A percentile compares a stretch with the other conserved stretches of the same genome.
Evolutionary conservation across 192 early-diverging fungal species (phyloP).

Genomic region (Coemansia sp.): DNA sequence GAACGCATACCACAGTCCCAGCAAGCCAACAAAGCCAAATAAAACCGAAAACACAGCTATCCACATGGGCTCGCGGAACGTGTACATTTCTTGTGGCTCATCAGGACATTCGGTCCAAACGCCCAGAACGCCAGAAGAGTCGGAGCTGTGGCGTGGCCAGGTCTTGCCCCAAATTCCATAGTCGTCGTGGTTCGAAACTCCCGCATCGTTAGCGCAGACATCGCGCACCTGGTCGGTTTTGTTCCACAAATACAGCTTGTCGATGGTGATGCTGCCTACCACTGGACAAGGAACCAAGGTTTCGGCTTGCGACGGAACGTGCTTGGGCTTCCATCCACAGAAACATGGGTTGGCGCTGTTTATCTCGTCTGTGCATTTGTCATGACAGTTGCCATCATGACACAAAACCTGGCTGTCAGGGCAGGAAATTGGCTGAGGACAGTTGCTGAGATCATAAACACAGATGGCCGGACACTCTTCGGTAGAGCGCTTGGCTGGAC

Average conservation of each 20-base stretch:
- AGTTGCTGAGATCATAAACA: constrained; percentile 29
- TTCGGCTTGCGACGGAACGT: constrained; percentile 16
- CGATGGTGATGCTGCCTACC: constrained; percentile 32
- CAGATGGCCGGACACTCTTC: constrained; percentile 25
- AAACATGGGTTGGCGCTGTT: constrained; percentile 35
- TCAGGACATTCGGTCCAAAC: constrained; percentile 33
- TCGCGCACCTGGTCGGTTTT: constrained; percentile 16
- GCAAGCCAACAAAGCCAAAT: constrained; percentile 22
- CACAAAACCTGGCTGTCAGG: constrained; percentile 28
- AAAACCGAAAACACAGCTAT: constrained; percentile 24
- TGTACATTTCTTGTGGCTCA: constrained; percentile 35
- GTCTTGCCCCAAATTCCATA: constrained; percentile 23
- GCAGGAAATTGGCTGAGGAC: constrained; percentile 20
- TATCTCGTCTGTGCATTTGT: constrained; percentile 29
- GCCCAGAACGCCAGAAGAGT: constrained; percentile 8
- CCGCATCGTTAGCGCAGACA: constrained; percentile 28
- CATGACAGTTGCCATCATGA: constrained; percentile 30
- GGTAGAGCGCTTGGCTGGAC: constrained; percentile 8
- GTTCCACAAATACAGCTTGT: constrained; percentile 29
- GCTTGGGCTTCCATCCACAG: constrained; percentile 31
- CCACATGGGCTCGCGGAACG: constrained; percentile 41
- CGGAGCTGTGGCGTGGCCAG: constrained; percentile 18
- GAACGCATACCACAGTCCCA: constrained; percentile 20
- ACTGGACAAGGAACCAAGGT: constrained; percentile 23
- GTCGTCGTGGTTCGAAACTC: constrained; percentile 12